These are phyloP conservation scores for Pleurotus ostreatus DNA, from an alignment of 768 basidiomycete species.

Conservation along the genomic window DNA sequence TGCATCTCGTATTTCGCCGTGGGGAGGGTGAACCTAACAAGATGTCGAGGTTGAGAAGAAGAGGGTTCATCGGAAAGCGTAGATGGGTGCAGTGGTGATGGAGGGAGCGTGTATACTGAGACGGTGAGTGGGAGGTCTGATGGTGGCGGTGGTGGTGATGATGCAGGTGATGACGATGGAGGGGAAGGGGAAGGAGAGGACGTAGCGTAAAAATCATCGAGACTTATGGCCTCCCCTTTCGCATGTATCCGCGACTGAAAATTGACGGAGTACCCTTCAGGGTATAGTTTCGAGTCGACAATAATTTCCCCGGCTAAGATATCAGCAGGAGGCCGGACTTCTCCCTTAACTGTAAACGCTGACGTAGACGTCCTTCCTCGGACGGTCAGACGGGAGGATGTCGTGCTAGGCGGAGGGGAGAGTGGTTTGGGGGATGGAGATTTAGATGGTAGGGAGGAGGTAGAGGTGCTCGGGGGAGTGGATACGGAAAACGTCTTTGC, in stretches of 20 bases:
- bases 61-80: constrained; percentile 38
- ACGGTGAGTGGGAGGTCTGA: constrained; percentile 49
- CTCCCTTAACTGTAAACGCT: constrained; percentile 59
- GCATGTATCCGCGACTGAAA: constrained; percentile 39
- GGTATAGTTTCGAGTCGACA: constrained; percentile 77
- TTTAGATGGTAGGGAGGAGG: not conserved
- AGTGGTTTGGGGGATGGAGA: not conserved
- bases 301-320: constrained; percentile 75
- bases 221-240: constrained; percentile 6
- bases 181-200: constrained; percentile 14
- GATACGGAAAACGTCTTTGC: not conserved
- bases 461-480: not conserved
- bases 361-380: constrained; percentile 47
- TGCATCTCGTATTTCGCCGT: constrained; percentile 67
- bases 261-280: constrained; percentile 63
- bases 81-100: constrained; percentile 78
- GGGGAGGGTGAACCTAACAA: constrained; percentile 75
- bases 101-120: constrained; percentile 72
- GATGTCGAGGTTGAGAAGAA: constrained; percentile 58
- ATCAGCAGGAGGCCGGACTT: constrained; percentile 60
- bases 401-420: not conserved
- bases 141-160: not conserved
- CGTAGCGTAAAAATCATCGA: not conserved
- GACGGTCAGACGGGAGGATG: constrained; percentile 2
- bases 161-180: not conserved